Conservation (phyloP, 768 basidiomycete genomes). For the Glaciozyma martinii region DNA sequence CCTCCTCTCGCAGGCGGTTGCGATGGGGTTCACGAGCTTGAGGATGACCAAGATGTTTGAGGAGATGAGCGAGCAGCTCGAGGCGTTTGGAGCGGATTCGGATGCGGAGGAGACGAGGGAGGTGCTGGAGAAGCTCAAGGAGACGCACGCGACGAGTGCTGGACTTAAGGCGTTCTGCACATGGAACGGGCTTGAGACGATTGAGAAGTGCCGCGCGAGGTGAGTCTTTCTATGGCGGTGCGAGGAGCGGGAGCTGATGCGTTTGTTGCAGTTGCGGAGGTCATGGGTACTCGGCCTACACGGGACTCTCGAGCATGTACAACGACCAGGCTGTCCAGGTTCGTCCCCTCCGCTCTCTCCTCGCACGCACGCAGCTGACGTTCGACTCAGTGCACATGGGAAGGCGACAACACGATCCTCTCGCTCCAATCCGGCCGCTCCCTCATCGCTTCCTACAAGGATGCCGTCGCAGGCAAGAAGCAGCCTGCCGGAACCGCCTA, state of each 20-base stretch:
- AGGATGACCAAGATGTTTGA: slow-evolving; percentile 34
- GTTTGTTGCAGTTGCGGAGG: slow-evolving; percentile 37
- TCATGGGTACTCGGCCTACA: slow-evolving; percentile 43
- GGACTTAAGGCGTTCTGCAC: slow-evolving; percentile 46
- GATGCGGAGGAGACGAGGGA: slow-evolving; percentile 39
- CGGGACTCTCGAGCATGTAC: slow-evolving; percentile 36
- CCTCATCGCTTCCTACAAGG: slow-evolving; percentile 32
- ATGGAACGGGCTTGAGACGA: slow-evolving; percentile 44
- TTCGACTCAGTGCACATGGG: slow-evolving; percentile 44
- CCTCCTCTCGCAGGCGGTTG: slow-evolving; percentile 37
- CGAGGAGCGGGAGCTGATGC: no score
- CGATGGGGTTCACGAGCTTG: slow-evolving; percentile 36
- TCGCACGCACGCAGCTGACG: slow-evolving; percentile 40
- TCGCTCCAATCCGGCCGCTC: slow-evolving; percentile 34
- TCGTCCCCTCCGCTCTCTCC: slow-evolving; percentile 7
- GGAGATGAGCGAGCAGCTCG: slow-evolving; percentile 29
- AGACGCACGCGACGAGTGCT: slow-evolving; percentile 45
- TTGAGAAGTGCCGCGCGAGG: slow-evolving; percentile 43
- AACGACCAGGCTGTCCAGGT: slow-evolving; percentile 43
- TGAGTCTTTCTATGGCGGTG: no score
- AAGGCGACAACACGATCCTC: slow-evolving; percentile 41
- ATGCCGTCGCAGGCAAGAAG: slow-evolving; percentile 39
- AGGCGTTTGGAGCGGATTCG: slow-evolving; percentile 29
- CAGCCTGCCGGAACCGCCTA: slow-evolving; percentile 43
- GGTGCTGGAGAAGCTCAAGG: slow-evolving; percentile 44